Base-by-base conservation (phyloP, 805 yeast genomes). In the Metschnikowia bowlesiae region DNA sequence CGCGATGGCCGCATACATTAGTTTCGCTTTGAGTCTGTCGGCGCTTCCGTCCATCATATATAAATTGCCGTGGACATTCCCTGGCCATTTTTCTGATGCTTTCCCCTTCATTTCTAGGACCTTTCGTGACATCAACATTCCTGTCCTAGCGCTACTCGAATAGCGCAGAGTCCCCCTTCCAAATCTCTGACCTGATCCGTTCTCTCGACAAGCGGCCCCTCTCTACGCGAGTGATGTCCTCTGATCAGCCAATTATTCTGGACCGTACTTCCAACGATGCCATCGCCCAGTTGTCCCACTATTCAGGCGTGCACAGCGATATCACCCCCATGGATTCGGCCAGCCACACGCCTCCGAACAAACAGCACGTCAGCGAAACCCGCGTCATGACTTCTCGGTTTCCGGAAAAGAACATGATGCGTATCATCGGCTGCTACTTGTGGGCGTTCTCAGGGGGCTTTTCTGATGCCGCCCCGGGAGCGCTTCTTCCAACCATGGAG, bases 401-500 rank as follows among this genome's bases (percentile, higher is more conserved):
- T 26, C 65, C 65, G 2, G 49, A 55, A 8, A 44, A 46, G 14
- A 61, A 61, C 47, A 44, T 50, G 40, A 52, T 47, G 52, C 53
- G 63, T 1, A 53, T 54, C 14, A 28, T 53, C 8, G 55, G 54
- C 4, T 47, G 55, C 14, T 62, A 60, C 39, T 18, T 49, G 3
- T 62, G 63, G 59, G 40, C 60, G 2, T 39, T 55, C 39, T 45
- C 57, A 5, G 37, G 52, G 8, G 65, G 65, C 4, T 53, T 53
- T 26, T 46, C 53, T 1, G 65, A 62, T 18, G 63, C 62, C 8
- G 57, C 63, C 0, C 63, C 63, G 1, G 64, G 64, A 29, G 64
- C 59, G 38, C 50, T 62, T 16, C 54, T 62, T 46, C 61, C 60
- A 28, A 55, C 57, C 30, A 61, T 62, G 13, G 61, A 61, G 29